Percentiles rank a stretch among this genome's conserved stretches.
Evolutionary conservation across 345 rosid genomes (phyloP).

Genomic region (Boechera stricta): DNA sequence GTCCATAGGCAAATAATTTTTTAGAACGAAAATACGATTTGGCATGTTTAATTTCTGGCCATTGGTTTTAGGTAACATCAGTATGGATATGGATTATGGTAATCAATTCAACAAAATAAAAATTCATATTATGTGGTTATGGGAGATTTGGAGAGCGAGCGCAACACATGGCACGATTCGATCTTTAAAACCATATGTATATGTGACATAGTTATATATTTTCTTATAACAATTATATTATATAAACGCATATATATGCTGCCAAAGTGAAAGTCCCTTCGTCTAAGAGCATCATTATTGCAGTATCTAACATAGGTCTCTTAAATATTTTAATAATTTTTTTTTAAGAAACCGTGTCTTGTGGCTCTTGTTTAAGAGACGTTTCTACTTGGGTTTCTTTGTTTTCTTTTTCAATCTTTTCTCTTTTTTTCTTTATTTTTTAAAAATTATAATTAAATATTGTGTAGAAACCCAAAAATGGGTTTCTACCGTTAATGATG

Average conservation of each 20-base stretch:
- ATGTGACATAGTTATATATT: not conserved
- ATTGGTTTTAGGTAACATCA: conserved; percentile 24
- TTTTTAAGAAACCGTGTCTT: too few species aligned
- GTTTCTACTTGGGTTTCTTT: too few species aligned
- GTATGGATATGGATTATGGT: conserved; percentile 1
- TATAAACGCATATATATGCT: not conserved
- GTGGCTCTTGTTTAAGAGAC: too few species aligned
- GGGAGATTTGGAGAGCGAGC: conserved; percentile 7
- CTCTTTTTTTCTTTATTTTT: too few species aligned
- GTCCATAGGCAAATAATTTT: not conserved
- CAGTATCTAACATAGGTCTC: too few species aligned
- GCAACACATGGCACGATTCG: conserved; percentile 33
- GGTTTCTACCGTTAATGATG: too few species aligned
- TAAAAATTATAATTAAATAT: too few species aligned
- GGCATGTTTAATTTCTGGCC: not conserved
- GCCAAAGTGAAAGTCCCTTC: not conserved
- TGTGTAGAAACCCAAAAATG: too few species aligned
- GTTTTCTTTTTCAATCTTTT: too few species aligned
- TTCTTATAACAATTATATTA: not conserved
- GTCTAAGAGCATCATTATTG: too few species aligned
- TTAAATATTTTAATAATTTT: too few species aligned
- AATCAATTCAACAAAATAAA: not conserved
- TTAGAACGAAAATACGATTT: not conserved
- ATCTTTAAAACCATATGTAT: conserved; percentile 25
- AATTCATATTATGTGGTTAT: conserved; percentile 2